These are phyloP conservation scores for Fraxinus sp. DNA, from an alignment of 305 asterid genomes.

Conservation along the genomic window DNA sequence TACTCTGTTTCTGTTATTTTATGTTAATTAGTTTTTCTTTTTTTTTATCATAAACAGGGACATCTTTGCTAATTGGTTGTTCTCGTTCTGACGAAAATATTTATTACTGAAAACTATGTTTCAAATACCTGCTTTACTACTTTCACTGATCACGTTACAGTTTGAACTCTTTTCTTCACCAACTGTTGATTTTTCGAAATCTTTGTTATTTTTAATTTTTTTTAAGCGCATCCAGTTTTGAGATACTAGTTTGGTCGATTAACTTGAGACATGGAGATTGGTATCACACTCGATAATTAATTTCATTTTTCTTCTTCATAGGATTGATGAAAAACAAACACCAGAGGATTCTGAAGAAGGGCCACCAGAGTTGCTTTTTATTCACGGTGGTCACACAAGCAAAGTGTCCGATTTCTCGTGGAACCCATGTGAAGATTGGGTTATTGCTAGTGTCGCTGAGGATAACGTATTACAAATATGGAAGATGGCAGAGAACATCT, in stretches of 20 bases:
- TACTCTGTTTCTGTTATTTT: neutral
- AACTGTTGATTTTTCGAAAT: neutral
- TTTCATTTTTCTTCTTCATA: constrained; percentile 14
- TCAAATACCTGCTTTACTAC: neutral
- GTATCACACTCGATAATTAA: neutral
- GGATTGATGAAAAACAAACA: constrained; percentile 81
- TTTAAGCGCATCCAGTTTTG: neutral
- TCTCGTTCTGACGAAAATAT: neutral
- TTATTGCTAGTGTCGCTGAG: constrained; percentile 86
- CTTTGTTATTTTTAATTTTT: neutral
- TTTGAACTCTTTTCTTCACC: neutral
- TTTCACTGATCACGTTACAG: neutral
- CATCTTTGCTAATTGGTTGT: neutral
- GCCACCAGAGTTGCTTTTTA: constrained; percentile 84
- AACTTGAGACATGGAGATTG: neutral
- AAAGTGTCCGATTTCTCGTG: constrained; percentile 84
- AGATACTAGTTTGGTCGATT: neutral
- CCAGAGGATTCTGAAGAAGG: constrained; percentile 90
- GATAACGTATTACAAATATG: constrained; percentile 87
- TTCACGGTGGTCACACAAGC: constrained; percentile 94
- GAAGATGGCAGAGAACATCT: constrained; percentile 95
- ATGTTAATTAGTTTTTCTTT: neutral
- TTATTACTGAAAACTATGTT: neutral
- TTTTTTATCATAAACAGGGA: neutral
- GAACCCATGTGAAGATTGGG: constrained; percentile 97